phyloP scores from a whole-genome alignment of 2,329 filamentous ascomycete genomes.

The Aureobasidium sp. region DNA sequence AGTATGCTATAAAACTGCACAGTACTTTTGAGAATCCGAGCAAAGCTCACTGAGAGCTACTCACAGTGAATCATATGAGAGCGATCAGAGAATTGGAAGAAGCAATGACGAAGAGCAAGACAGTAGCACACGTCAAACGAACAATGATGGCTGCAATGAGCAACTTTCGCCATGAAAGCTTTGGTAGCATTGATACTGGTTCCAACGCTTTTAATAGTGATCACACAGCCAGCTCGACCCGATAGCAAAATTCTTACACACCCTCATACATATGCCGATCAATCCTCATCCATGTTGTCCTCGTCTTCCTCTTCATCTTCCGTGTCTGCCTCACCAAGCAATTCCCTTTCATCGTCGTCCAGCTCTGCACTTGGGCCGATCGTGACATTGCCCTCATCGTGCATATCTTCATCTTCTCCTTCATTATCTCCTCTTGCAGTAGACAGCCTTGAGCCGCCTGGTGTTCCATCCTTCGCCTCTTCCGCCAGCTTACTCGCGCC shows the following conservation, averaged over 20 bases:
- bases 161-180: too few species aligned
- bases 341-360: slow-evolving; percentile 30
- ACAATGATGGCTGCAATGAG: too few species aligned
- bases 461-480: background rate
- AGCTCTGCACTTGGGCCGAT: slow-evolving; percentile 21
- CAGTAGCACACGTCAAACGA: too few species aligned
- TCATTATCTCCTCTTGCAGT: background rate
- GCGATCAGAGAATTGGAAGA: too few species aligned
- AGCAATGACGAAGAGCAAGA: too few species aligned
- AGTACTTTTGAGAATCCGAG: too few species aligned
- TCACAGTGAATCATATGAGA: too few species aligned
- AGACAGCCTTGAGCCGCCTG: background rate
- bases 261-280: background rate
- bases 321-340: slow-evolving; percentile 28
- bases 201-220: too few species aligned
- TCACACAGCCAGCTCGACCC: background rate
- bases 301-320: slow-evolving; percentile 29
- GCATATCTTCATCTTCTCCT: slow-evolving; percentile 13
- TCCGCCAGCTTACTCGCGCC: background rate
- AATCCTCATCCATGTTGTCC: slow-evolving; percentile 25
- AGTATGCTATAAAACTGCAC: too few species aligned
- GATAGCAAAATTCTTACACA: background rate
- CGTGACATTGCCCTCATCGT: slow-evolving; percentile 18
- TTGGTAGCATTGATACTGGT: too few species aligned
- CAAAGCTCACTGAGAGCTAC: too few species aligned